These are phyloP conservation scores for Sindora glabra DNA, from an alignment of 306 rosid species.

Conservation along the genomic window DNA sequence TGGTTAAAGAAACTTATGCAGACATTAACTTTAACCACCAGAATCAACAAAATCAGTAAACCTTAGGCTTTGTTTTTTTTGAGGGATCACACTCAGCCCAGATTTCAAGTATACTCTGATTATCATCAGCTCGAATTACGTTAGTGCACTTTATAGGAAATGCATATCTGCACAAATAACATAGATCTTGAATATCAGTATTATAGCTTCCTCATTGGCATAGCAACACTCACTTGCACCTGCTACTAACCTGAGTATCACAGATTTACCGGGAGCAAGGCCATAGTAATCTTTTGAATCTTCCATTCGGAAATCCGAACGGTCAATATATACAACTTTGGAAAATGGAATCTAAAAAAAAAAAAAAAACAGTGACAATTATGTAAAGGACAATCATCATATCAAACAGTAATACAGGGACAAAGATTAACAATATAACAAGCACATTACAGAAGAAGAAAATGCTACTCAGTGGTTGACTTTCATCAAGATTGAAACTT, in stretches of 20 bases:
- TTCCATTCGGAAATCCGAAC: constrained; percentile 76
- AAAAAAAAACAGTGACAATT: too few relatives aligned
- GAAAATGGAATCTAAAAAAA: constrained; percentile 69
- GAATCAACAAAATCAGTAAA: constrained; percentile 13
- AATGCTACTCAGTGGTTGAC: too few relatives aligned
- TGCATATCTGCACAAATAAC: constrained; percentile 57
- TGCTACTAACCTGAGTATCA: constrained; percentile 60
- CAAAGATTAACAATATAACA: too few relatives aligned
- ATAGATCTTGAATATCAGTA: background rate
- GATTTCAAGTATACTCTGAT: constrained; percentile 76
- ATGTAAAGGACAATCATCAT: too few relatives aligned
- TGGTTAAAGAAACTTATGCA: background rate
- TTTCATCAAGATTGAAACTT: too few relatives aligned
- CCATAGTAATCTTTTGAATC: constrained; percentile 96
- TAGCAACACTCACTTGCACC: background rate
- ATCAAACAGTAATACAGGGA: too few relatives aligned
- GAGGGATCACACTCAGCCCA: constrained; percentile 82
- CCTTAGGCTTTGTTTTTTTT: constrained; percentile 97
- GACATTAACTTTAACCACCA: constrained; percentile 9
- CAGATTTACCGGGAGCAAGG: constrained; percentile 97
- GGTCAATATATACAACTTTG: constrained; percentile 72
- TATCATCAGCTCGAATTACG: constrained; percentile 74
- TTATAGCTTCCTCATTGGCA: background rate
- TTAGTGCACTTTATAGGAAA: constrained; percentile 91
- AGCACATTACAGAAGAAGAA: too few relatives aligned